Percentiles rank a stretch among this genome's conserved stretches.
These are phyloP conservation scores for Lachnellula subtilissima DNA, from an alignment of 2,329 filamentous ascomycete species.

Conservation along the genomic window DNA sequence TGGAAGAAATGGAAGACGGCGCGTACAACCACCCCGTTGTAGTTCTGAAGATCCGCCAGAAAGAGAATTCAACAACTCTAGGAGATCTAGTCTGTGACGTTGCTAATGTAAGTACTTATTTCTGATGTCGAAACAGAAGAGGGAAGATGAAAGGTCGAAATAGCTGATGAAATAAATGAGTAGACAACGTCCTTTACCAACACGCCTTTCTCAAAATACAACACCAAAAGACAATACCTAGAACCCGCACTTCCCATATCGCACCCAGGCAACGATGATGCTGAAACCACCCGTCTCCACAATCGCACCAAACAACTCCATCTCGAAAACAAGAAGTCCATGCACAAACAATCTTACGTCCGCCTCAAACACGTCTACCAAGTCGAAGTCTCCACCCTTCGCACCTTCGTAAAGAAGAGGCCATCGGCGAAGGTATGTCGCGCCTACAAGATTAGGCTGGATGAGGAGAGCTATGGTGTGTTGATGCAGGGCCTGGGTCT, in stretches of 20 bases:
- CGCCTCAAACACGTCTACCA: constrained; percentile 13
- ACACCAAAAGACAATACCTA: background rate
- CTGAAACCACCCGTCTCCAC: too few species aligned
- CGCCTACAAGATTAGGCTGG: constrained; percentile 10
- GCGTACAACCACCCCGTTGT: constrained; percentile 16
- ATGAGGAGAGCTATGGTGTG: constrained; percentile 5
- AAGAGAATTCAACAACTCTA: constrained; percentile 1
- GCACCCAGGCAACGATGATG: background rate
- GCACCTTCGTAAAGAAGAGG: background rate
- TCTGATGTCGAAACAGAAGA: background rate
- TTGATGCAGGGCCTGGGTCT: constrained; percentile 8
- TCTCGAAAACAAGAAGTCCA: constrained; percentile 8
- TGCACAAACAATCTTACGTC: constrained; percentile 19
- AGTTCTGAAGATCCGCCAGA: background rate
- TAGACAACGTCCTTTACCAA: constrained; percentile 16
- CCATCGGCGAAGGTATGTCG: background rate
- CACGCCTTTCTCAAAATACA: constrained; percentile 9
- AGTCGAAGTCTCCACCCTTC: constrained; percentile 2
- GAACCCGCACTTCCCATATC: constrained; percentile 12
- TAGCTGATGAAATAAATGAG: background rate
- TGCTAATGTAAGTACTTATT: constrained; percentile 7
- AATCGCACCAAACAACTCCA: constrained; percentile 5
- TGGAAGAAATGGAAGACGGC: constrained; percentile 8
- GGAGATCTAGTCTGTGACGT: constrained; percentile 20
- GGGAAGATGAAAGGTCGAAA: background rate